Percentiles rank a stretch among this genome's conserved stretches.
Conservation (phyloP, 2,329 filamentous ascomycete genomes). For the Raffaelea arxii region DNA sequence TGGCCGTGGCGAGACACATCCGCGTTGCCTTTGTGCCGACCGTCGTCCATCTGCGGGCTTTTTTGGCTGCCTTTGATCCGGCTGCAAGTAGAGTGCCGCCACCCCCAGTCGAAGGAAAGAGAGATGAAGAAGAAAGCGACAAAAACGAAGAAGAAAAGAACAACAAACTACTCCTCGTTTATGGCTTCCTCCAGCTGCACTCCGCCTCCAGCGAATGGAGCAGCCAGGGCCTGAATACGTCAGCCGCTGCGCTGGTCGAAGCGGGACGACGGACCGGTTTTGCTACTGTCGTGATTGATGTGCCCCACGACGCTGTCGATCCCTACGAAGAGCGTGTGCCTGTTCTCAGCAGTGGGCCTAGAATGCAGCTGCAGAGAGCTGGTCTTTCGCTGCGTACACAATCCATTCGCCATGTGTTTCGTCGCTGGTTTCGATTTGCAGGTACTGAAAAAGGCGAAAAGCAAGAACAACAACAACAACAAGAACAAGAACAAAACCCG, state of each 20-base stretch:
- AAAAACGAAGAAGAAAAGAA: not conserved
- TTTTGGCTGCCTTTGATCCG: constrained; percentile 48
- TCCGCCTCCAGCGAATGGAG: constrained; percentile 64
- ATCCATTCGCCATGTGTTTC: constrained; percentile 42
- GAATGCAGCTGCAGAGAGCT: constrained; percentile 10
- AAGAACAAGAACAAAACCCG: constrained; percentile 14
- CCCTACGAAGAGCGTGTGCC: constrained; percentile 24
- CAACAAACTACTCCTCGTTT: constrained; percentile 39
- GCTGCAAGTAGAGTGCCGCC: constrained; percentile 24
- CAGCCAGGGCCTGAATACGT: constrained; percentile 58
- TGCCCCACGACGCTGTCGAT: constrained; percentile 1
- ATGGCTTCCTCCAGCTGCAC: constrained; percentile 57
- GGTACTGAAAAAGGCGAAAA: too few relatives aligned
- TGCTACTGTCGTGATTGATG: constrained; percentile 29
- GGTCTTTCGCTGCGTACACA: constrained; percentile 8
- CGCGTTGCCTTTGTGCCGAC: constrained; percentile 65
- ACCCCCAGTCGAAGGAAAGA: constrained; percentile 21
- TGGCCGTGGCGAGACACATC: constrained; percentile 59
- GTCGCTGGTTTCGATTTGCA: constrained; percentile 55
- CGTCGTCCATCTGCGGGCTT: constrained; percentile 67
- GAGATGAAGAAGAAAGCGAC: not conserved
- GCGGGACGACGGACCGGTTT: constrained; percentile 38
- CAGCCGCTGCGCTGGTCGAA: constrained; percentile 54
- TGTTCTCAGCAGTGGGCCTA: constrained; percentile 32
- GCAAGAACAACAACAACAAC: too few relatives aligned